Percentiles rank a stretch among this genome's conserved stretches.
phyloP scores from a whole-genome alignment of 495 filamentous ascomycete genomes.

The Penicillium simplicissimum region DNA sequence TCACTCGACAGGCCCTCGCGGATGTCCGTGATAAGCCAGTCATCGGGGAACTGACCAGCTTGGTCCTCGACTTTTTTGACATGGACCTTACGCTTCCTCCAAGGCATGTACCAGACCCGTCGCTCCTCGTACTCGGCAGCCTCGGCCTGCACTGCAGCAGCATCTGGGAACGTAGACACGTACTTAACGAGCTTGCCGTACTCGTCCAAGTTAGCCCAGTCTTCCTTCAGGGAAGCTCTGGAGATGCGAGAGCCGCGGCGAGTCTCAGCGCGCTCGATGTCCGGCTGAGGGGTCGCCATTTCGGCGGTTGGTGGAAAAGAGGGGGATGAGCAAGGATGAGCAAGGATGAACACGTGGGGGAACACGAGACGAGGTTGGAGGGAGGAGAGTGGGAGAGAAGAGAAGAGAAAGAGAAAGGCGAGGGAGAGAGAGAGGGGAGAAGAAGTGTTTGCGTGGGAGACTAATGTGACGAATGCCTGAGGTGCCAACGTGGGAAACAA shows the following conservation, averaged over 20 bases:
- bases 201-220: conserved; percentile 45
- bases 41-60: conserved; percentile 56
- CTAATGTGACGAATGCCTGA: background rate
- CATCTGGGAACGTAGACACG: conserved; percentile 62
- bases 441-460: background rate
- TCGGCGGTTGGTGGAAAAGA: background rate
- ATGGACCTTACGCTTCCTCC: conserved; percentile 58
- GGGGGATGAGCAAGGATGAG: background rate
- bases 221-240: conserved; percentile 41
- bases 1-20: conserved; percentile 54
- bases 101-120: conserved; percentile 54
- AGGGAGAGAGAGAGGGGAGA: background rate
- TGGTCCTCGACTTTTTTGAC: conserved; percentile 34
- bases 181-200: conserved; percentile 62
- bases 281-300: conserved; percentile 19
- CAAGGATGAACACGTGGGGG: background rate
- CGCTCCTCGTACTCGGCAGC: conserved; percentile 35
- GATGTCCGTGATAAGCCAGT: conserved; percentile 74
- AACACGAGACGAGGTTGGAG: background rate
- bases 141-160: conserved; percentile 29
- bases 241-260: conserved; percentile 39
- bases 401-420: background rate
- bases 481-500: background rate
- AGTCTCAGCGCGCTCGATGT: conserved; percentile 21
- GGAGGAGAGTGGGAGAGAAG: background rate